Base-by-base conservation (phyloP, 2,329 filamentous ascomycete genomes). In the Cercospora zeae-maydis region DNA sequence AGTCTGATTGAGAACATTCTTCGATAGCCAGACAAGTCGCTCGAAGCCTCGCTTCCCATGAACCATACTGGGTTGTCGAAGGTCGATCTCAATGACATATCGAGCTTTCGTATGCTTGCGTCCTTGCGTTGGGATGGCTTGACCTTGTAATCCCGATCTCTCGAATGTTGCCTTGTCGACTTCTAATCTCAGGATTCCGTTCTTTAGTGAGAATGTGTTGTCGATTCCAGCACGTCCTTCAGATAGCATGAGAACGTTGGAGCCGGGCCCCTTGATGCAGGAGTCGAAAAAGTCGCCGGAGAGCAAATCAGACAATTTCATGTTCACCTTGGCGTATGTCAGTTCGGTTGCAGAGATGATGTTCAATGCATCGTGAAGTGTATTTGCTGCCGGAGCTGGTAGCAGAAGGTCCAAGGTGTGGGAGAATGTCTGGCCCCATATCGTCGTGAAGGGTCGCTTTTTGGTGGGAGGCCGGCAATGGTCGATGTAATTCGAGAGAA, bases 21-120 rank as follows among this genome's bases (percentile, higher is more conserved):
- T 88, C 75, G 88, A 92, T 13, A 92, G 91, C 81, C 90, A 90
- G 6, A 88, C 75, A 13, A 96, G 79, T 51, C 91, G 82, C 66
- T 93, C 88, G 71, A 96, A 96, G 0, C 87, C 89, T 67, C 89
- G 92, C 75, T 92, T 95, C 3, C 92, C 92, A 59, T 87, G 88
- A 7, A 91, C 75, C 91, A 96, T 96, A 0, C 87, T 87, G 0
- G 87, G 84, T 4, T 83, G 80, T 16, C 88, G 84, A 30, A 99
- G 82, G 63, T 98, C 88, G 56, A 89, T 81, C 69, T 93, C 86
- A 51, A 98, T 84, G 30, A 88, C 75, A 83, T 90, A 98, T 76
- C 91, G 83, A 59, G 87, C 84, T 72, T 89, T 92, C 52, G 84
- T 76, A 69, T 88, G 86, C 69, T 86, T 88, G 66, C 81, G 80